phyloP scores from a whole-genome alignment of 495 filamentous ascomycete species.

The Podospora tetraspora region DNA sequence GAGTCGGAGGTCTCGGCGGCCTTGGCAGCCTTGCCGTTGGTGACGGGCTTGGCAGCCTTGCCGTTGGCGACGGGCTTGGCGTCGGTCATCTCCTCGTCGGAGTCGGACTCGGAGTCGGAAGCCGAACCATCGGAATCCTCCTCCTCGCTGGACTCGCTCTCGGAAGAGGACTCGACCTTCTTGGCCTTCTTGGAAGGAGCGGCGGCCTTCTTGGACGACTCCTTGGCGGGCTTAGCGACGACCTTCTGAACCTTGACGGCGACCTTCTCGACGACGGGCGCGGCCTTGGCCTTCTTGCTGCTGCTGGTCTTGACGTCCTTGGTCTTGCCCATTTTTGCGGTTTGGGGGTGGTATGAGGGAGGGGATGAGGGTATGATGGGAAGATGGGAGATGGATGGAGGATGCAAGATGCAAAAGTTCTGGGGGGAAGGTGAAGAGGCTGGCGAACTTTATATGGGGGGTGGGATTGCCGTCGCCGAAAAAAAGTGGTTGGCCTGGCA shows the following conservation, averaged over 20 bases:
- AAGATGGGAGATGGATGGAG: slow-evolving; percentile 4
- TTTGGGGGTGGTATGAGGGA: slow-evolving; percentile 12
- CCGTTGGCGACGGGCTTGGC: slow-evolving; percentile 38
- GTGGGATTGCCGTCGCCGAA: slow-evolving; percentile 23
- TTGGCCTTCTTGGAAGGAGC: slow-evolving; percentile 25
- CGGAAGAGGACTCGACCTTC: slow-evolving; percentile 20
- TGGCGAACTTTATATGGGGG: slow-evolving; percentile 5
- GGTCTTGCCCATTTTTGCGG: slow-evolving; percentile 50
- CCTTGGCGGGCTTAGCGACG: slow-evolving; percentile 42
- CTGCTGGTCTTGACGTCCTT: slow-evolving; percentile 47
- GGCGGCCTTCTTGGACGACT: slow-evolving; percentile 14
- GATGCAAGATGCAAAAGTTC: slow-evolving; percentile 14
- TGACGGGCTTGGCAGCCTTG: slow-evolving; percentile 26
- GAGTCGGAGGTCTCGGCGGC: slow-evolving; percentile 36
- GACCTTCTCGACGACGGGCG: slow-evolving; percentile 43
- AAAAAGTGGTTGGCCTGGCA: slow-evolving; percentile 20
- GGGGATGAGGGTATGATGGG: neutral
- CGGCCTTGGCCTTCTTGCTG: slow-evolving; percentile 47
- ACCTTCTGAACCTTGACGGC: slow-evolving; percentile 40
- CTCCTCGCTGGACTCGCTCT: slow-evolving; percentile 11
- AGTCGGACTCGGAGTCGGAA: slow-evolving; percentile 38
- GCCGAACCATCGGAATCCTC: slow-evolving; percentile 37
- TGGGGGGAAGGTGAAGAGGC: slow-evolving; percentile 7
- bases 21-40: slow-evolving; percentile 19
- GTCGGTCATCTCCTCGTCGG: slow-evolving; percentile 46